A percentile compares a stretch with the other conserved stretches of the same genome.
phyloP scores from a whole-genome alignment of 176 grass and related monocot species.

The Lolium multiflorum region DNA sequence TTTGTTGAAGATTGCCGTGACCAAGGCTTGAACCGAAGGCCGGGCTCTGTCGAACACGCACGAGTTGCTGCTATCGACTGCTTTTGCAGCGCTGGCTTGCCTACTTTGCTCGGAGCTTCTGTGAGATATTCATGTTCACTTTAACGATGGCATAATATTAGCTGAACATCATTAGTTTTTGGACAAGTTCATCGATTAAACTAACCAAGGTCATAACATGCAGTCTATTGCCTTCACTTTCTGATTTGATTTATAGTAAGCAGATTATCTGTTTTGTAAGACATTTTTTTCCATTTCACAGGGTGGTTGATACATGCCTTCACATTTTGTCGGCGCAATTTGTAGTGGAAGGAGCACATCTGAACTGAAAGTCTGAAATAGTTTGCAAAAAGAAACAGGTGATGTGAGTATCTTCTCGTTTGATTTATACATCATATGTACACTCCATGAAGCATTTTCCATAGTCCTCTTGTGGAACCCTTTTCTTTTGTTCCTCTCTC shows the following conservation, averaged over 20 bases:
- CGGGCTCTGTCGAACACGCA: no score
- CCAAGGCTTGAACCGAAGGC: no score
- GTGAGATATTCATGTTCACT: background rate
- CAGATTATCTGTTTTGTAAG: background rate
- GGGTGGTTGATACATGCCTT: conserved; percentile 24
- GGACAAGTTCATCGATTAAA: background rate
- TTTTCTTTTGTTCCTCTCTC: background rate
- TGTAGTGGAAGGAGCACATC: conserved; percentile 15
- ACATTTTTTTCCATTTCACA: conserved; percentile 27
- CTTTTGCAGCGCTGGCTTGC: no score
- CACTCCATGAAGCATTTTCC: conserved; percentile 20
- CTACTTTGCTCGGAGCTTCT: no score
- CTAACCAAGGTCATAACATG: background rate
- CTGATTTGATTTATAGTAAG: conserved; percentile 25
- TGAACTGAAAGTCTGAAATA: background rate
- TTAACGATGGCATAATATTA: background rate
- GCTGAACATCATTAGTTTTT: conserved; percentile 1
- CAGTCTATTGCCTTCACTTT: conserved; percentile 2
- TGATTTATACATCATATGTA: conserved; percentile 22
- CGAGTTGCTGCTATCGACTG: no score
- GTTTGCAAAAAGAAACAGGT: conserved; percentile 6
- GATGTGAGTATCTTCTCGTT: conserved; percentile 21
- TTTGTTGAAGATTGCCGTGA: no score
- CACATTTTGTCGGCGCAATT: background rate
- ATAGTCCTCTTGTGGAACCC: background rate